Evolutionary conservation across 108 stramenopile genomes (phyloP), one percentile per base, ranked within the genome.

Genomic region (Craspedostauros australis): DNA sequence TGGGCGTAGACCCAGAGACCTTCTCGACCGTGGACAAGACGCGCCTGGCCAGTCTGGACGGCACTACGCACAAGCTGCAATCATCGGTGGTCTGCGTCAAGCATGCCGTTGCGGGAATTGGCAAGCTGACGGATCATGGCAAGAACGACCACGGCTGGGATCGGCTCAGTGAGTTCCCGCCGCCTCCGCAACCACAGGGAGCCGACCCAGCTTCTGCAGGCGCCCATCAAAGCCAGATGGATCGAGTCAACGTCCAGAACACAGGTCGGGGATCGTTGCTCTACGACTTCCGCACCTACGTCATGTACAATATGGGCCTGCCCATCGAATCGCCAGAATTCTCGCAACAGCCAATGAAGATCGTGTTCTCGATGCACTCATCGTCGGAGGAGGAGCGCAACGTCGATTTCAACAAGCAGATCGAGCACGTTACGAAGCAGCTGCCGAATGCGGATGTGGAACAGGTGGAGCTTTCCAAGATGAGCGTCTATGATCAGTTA

Each of bases 71-170:
- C 8, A 20, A 54, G 14, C 23, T 44, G 20, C 22, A 46, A 2
- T 20, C 9, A 27, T 31, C 39, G 12, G 46, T 61, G 26, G 46
- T 78, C 15, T 78, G 77, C 55, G 47, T 69, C 39, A 55, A 53
- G 26, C 53, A 73, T 43, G 68, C 72, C 6, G 72, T 62, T 1
- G 72, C 77, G 11, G 77, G 77, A 29, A 28, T 78, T 38, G 77
- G 77, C 1, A 60, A 70, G 71, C 46, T 78, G 44, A 65, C 72
- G 15, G 77, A 78, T 45, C 77, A 78, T 59, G 77, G 77, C 16
- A 23, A 54, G 25, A 68, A 68, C 20, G 60, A 55, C 28, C 73
- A 74, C 24, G 73, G 73, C 9, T 69, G 68, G 73, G n/a, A n/a
- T n/a, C n/a, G n/a, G n/a, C n/a, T n/a, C n/a, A n/a, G n/a, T n/a